Evolutionary conservation across 495 filamentous ascomycete genomes (phyloP), one percentile per base, ranked within the genome.

Genomic region (Penicillium nucicola): DNA sequence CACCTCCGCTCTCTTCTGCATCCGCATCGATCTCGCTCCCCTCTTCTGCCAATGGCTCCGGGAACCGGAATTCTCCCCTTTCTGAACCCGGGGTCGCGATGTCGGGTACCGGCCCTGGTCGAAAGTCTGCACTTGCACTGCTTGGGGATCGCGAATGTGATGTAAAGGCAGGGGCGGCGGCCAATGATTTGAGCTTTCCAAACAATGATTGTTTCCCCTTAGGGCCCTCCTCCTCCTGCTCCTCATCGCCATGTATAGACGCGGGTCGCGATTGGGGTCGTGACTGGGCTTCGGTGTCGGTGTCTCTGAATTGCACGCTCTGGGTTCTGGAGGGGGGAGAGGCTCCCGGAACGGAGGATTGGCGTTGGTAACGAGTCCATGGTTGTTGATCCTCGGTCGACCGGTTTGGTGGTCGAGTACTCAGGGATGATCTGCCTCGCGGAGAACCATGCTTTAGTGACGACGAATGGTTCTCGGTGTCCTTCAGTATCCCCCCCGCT

Each of bases 1-100:
- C 80, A 9, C 68, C 74, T 7, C 67, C 69, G 33, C 70, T 91
- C 58, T 88, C 84, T 59, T 90, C 87, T 9, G 84, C 87, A 66
- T 91, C 87, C 4, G 87, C 87, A 69, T 90, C 87, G 51, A 83
- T 85, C 57, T 85, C 84, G 46, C 83, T 86, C 2, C 76, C 79
- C 54, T 86, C 81, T 55, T 87, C 84, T 36, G 80, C 69, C 30
- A 80, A 62, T 3, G 78, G 76, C 34, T 81, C 74, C 18, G 80
- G 74, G 55, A 71, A 76, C 31, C 73, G 79, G 44, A 68, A 75
- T 41, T 79, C 82, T 44, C 71, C 80, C 42, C 65, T 78, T 69
- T 69, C 80, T 45, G 53, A 77, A 23, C 59, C 67, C 8, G 70
- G 74, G 1, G 74, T 74, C 11, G 57, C 53, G 22, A 68, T 2